Conservation (phyloP, 2,329 filamentous ascomycete genomes). For the Pezicula carpinea region DNA sequence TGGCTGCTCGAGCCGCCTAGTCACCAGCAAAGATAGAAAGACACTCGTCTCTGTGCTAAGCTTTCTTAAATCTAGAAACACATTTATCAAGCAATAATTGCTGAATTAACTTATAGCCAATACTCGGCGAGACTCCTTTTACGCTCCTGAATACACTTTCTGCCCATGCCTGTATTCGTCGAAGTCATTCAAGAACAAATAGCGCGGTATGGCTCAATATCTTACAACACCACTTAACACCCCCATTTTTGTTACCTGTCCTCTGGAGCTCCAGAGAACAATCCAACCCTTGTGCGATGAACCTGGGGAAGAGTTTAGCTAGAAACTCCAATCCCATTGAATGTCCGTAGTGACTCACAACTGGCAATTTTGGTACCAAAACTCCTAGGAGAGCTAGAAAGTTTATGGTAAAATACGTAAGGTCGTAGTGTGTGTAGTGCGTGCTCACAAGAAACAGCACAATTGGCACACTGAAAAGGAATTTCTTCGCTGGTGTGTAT, state of each 20-base stretch:
- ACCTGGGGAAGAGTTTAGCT: constrained; percentile 46
- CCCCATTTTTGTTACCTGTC: constrained; percentile 36
- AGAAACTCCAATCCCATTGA: background rate
- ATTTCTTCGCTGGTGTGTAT: constrained; percentile 98
- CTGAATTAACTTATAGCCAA: constrained; percentile 19
- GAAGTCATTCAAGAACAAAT: constrained; percentile 17
- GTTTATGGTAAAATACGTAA: constrained; percentile 97
- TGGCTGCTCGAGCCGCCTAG: no score
- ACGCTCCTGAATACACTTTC: constrained; percentile 24
- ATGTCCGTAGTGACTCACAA: constrained; percentile 53
- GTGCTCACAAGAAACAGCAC: constrained; percentile 93
- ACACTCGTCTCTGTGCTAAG: background rate
- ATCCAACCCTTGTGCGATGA: constrained; percentile 71
- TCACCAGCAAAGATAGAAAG: background rate
- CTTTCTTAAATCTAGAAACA: background rate
- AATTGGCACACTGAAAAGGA: constrained; percentile 90
- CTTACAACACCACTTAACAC: constrained; percentile 25
- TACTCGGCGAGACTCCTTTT: constrained; percentile 19
- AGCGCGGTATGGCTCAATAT: constrained; percentile 20
- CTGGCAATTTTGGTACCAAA: constrained; percentile 93
- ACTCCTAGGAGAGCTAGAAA: constrained; percentile 88
- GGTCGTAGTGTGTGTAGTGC: constrained; percentile 97
- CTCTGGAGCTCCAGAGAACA: constrained; percentile 67
- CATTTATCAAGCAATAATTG: background rate
- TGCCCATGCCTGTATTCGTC: constrained; percentile 20